Conservation (phyloP, 2,329 filamentous ascomycete genomes). For the Epichloe festucae region DNA sequence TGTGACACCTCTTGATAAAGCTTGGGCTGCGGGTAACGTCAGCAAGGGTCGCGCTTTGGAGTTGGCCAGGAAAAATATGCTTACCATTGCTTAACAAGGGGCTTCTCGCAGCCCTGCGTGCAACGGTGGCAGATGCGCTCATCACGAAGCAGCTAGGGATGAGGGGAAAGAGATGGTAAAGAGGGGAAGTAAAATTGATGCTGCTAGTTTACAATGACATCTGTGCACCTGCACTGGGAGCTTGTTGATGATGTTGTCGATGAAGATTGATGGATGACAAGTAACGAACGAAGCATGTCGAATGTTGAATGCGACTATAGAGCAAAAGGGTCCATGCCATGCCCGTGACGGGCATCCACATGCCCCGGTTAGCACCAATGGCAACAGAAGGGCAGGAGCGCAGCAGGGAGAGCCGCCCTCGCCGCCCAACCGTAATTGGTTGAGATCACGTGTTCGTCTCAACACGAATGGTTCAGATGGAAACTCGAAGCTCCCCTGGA, state of each 20-base stretch:
- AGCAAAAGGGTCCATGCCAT: background rate
- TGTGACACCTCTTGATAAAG: slow-evolving; percentile 33
- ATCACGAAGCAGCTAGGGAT: slow-evolving; percentile 21
- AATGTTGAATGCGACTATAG: background rate
- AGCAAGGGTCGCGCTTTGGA: background rate
- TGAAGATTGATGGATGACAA: background rate
- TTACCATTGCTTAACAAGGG: slow-evolving; percentile 37
- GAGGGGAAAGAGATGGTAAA: background rate
- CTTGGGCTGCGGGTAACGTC: slow-evolving; percentile 24
- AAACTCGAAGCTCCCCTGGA: too few relatives aligned
- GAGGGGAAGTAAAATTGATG: background rate
- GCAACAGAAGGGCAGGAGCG: background rate
- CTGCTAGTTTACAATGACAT: slow-evolving; percentile 1
- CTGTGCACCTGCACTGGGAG: slow-evolving; percentile 2
- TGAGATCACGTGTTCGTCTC: background rate
- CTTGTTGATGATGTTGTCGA: background rate
- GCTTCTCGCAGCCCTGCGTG: slow-evolving; percentile 41
- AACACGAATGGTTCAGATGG: background rate
- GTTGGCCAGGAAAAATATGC: slow-evolving; percentile 8
- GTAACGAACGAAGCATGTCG: background rate
- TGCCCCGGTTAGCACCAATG: slow-evolving; percentile 3
- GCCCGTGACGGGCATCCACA: background rate
- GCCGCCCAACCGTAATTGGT: background rate
- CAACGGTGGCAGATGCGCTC: slow-evolving; percentile 44
- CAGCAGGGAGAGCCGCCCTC: too few relatives aligned